These are phyloP conservation scores for Parachlorella kessleri DNA, from an alignment of 139 green algal genomes.

Conservation along the genomic window DNA sequence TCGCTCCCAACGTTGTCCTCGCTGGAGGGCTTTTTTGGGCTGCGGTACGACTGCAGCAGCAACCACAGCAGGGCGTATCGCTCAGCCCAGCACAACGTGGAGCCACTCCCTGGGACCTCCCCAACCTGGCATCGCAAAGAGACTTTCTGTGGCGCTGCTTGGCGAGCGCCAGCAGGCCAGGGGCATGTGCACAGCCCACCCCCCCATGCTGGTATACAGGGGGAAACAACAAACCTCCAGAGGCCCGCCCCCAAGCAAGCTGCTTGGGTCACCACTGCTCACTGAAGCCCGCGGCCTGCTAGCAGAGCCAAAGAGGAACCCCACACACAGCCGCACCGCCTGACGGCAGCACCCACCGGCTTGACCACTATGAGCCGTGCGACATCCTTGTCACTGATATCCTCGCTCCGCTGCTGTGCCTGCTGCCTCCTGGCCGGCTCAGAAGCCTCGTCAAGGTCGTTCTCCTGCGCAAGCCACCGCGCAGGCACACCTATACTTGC, in stretches of 20 bases:
- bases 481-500: background rate
- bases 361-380: slow-evolving; percentile 71
- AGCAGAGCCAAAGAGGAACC: background rate
- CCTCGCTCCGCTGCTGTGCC: background rate
- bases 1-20: no score
- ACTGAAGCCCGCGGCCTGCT: background rate
- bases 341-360: no score
- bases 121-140: background rate
- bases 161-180: background rate
- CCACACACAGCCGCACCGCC: background rate
- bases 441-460: slow-evolving; percentile 27
- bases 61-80: background rate
- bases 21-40: slow-evolving; percentile 14
- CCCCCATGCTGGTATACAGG: no score
- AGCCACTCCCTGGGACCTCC: no score
- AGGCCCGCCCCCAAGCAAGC: no score
- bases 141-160: background rate
- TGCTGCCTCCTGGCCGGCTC: background rate
- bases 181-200: background rate
- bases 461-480: slow-evolving; percentile 8
- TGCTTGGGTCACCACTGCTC: no score
- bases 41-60: slow-evolving; percentile 9
- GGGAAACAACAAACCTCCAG: no score
- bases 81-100: no score
- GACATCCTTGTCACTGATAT: slow-evolving; percentile 52